Base-by-base conservation (phyloP, 345 rosid genomes). In the Eutrema yunnanense region DNA sequence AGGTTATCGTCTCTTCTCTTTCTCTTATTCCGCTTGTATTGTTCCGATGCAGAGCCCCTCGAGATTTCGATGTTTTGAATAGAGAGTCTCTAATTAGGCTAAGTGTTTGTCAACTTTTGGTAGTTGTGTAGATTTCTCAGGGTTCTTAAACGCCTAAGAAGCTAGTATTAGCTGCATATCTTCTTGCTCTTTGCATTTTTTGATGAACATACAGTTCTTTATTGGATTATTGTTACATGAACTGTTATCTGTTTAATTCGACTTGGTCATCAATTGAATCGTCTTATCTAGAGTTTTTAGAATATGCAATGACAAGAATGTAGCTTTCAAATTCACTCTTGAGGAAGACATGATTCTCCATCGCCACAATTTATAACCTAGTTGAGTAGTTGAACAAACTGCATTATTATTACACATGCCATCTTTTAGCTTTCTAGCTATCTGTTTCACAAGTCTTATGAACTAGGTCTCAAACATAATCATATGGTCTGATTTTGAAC, bases 1-100 rank as follows among this genome's bases (percentile, higher is more conserved):
- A 90, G 97, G 98, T 81, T 56, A 6, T 6, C 8, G 26, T 34
- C 33, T 59, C 52, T 62, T 27, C 12, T 51, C 2, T 56, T 19
- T 43, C 13, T 33, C 32, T 36, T 9, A n/a, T 30, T 49, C 26
- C 29, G 3, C 58, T 42, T 22, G 5, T 9, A 10, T 19, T 16
- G 16, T 16, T 16, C 16, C 16, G 16, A 16, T 16, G 16, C 16
- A 16, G 16, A 16, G 16, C 16, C 16, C 16, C 16, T 16, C 16
- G 16, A 16, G 12, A 6, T 2, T 27, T 61, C 12, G 6, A 38
- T 10, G 6, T 5, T 58, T 26, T 61, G 27, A 4, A 30, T n/a
- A 0, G 29, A 11, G 4, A 6, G 11, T 2, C 30, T 49, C 5
- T n/a, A 6, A 6, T 10, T 22, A 9, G 5, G 65, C 3, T 10